Evolutionary conservation across 2,329 filamentous ascomycete genomes (phyloP).

Genomic region (Massarina eburnea): DNA sequence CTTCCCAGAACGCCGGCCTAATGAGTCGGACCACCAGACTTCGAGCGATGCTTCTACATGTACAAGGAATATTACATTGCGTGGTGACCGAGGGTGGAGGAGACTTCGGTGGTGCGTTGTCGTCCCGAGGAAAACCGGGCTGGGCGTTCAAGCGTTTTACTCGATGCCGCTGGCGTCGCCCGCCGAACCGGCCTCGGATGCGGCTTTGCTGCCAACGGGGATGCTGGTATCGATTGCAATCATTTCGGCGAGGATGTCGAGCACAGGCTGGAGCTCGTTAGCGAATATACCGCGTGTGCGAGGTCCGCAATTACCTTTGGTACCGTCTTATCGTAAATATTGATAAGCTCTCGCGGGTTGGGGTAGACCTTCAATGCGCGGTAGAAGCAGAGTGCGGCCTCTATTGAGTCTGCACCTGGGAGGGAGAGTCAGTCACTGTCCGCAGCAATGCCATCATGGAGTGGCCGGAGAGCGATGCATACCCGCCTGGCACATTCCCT

Average conservation of each 20-base stretch:
- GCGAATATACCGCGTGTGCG: slow-evolving; percentile 1
- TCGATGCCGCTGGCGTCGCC: slow-evolving; percentile 37
- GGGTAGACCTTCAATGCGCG: slow-evolving; percentile 99
- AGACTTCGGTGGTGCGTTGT: slow-evolving; percentile 13
- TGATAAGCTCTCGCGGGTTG: slow-evolving; percentile 86
- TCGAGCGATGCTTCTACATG: slow-evolving; percentile 33
- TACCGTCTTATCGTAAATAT: slow-evolving; percentile 98
- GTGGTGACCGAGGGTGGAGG: slow-evolving; percentile 22
- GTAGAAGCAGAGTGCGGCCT: slow-evolving; percentile 94
- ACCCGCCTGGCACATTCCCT: slow-evolving; percentile 82
- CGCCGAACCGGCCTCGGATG: slow-evolving; percentile 38
- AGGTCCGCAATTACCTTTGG: slow-evolving; percentile 67
- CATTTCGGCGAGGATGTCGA: slow-evolving; percentile 97
- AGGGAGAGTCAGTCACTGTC: too few relatives aligned
- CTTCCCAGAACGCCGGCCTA: slow-evolving; percentile 31
- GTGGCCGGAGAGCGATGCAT: slow-evolving; percentile 22
- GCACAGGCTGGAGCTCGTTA: slow-evolving; percentile 65
- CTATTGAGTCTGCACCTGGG: slow-evolving; percentile 67
- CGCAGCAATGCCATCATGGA: slow-evolving; percentile 14
- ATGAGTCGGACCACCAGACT: slow-evolving; percentile 15
- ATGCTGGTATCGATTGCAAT: slow-evolving; percentile 82
- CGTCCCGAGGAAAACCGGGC: slow-evolving; percentile 3
- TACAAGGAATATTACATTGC: slow-evolving; percentile 40
- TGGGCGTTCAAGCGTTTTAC: slow-evolving; percentile 14
- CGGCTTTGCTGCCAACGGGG: slow-evolving; percentile 40